Conservation (phyloP, 495 filamentous ascomycete genomes). For the Penicillium subrubescens region DNA sequence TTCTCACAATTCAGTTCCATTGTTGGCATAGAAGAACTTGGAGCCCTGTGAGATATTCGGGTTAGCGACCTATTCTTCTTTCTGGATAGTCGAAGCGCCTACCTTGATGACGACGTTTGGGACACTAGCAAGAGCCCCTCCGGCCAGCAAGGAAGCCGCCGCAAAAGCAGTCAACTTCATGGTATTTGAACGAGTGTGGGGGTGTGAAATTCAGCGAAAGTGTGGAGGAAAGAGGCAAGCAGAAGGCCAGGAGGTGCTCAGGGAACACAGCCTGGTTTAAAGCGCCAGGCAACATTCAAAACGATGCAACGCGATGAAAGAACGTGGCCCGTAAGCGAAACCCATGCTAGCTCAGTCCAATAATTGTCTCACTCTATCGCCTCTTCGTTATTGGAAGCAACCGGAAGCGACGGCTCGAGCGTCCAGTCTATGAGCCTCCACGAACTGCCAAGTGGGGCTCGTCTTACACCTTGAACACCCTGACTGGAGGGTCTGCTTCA, state of each 20-base stretch:
- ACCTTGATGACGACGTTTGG: slow-evolving; percentile 65
- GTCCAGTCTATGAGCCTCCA: not conserved
- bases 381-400: not conserved
- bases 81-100: not conserved
- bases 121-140: slow-evolving; percentile 59
- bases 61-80: not conserved
- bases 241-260: not conserved
- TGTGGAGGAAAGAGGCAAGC: not conserved
- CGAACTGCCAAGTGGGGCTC: not conserved
- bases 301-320: not conserved
- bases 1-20: slow-evolving; percentile 74
- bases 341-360: not conserved
- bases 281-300: not conserved
- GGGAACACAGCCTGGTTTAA: not conserved
- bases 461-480: not conserved
- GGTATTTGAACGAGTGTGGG: not conserved
- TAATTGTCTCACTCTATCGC: not conserved
- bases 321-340: slow-evolving; percentile 1
- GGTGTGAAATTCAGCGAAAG: not conserved
- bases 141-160: slow-evolving; percentile 31
- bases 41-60: slow-evolving; percentile 18
- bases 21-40: slow-evolving; percentile 74
- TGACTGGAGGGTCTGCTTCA: not conserved
- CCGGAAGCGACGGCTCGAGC: slow-evolving; percentile 9
- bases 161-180: slow-evolving; percentile 2